Evolutionary conservation across 768 basidiomycete species (phyloP).

Genomic region (Mycena pura): DNA sequence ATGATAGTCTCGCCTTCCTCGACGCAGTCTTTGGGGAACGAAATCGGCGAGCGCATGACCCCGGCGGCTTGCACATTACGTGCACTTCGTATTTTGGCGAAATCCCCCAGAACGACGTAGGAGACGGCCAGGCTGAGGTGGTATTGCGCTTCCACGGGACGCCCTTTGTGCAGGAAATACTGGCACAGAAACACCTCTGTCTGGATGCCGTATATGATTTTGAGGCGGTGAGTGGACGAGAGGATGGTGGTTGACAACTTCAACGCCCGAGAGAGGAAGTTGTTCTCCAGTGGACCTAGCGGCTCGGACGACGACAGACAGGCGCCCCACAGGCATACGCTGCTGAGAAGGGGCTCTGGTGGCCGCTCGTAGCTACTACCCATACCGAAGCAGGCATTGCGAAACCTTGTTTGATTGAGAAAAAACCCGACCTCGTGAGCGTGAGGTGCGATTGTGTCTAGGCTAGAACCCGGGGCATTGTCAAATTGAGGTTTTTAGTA

Average conservation of each 20-base stretch:
- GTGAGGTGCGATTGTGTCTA: conserved; percentile 3
- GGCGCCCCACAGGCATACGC: conserved; percentile 40
- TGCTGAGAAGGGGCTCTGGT: conserved; percentile 31
- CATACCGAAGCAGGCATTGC: background rate
- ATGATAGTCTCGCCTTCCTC: conserved; percentile 44
- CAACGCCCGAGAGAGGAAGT: conserved; percentile 42
- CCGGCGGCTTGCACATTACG: conserved; percentile 13
- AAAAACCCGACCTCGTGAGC: conserved; percentile 11
- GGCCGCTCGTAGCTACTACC: background rate
- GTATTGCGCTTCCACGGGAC: conserved; percentile 51
- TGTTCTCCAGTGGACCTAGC: conserved; percentile 29
- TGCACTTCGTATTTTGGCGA: conserved; percentile 5
- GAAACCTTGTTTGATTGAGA: conserved; percentile 14
- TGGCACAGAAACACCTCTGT: conserved; percentile 49
- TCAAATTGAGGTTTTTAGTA: background rate
- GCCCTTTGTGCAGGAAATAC: conserved; percentile 50
- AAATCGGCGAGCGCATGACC: background rate
- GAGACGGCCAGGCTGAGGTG: conserved; percentile 45
- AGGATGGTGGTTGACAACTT: conserved; percentile 35
- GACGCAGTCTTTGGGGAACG: conserved; percentile 33
- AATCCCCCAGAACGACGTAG: conserved; percentile 25
- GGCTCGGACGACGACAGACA: conserved; percentile 28
- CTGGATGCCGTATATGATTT: conserved; percentile 42
- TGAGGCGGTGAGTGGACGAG: conserved; percentile 38
- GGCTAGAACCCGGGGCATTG: too few relatives aligned